Conservation (phyloP, 2,329 filamentous ascomycete genomes). For the Aspergillus jensenii region DNA sequence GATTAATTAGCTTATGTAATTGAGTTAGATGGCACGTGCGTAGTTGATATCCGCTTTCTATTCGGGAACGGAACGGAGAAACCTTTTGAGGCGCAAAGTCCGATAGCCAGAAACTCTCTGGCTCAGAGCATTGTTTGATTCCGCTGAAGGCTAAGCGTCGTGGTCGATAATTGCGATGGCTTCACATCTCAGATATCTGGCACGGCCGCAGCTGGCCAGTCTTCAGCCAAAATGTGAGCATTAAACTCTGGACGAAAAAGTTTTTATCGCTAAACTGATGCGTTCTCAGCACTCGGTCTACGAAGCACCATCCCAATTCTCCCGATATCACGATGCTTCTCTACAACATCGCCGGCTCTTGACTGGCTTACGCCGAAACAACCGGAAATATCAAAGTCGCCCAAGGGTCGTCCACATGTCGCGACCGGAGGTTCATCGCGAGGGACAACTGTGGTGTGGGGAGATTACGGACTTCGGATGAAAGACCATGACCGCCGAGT, state of each 20-base stretch:
- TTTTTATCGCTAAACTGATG: not conserved
- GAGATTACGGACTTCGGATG: constrained; percentile 93
- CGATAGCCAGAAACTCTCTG: constrained; percentile 22
- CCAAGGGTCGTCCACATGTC: constrained; percentile 83
- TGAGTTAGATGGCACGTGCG: constrained; percentile 24
- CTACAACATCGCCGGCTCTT: constrained; percentile 61
- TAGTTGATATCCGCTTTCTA: constrained; percentile 13
- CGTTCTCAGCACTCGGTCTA: constrained; percentile 22
- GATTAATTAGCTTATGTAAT: constrained; percentile 27
- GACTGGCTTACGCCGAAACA: constrained; percentile 82
- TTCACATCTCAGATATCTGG: constrained; percentile 36
- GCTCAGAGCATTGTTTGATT: constrained; percentile 11
- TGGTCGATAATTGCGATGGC: constrained; percentile 29
- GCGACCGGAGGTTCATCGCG: constrained; percentile 86
- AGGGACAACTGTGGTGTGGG: constrained; percentile 94
- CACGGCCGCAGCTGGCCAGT: constrained; percentile 35
- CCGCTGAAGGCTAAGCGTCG: not conserved
- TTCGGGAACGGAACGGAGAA: constrained; percentile 22
- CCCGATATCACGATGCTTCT: constrained; percentile 64
- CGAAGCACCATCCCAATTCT: constrained; percentile 27
- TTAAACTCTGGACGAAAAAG: not conserved
- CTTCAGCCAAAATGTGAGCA: constrained; percentile 36
- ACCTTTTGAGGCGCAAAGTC: constrained; percentile 16
- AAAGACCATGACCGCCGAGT: constrained; percentile 89
- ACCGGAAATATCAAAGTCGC: constrained; percentile 81